Percentiles rank a stretch among this genome's conserved stretches.
Evolutionary conservation across 2,329 filamentous ascomycete species (phyloP).

Genomic region (Penicillium polonicum): DNA sequence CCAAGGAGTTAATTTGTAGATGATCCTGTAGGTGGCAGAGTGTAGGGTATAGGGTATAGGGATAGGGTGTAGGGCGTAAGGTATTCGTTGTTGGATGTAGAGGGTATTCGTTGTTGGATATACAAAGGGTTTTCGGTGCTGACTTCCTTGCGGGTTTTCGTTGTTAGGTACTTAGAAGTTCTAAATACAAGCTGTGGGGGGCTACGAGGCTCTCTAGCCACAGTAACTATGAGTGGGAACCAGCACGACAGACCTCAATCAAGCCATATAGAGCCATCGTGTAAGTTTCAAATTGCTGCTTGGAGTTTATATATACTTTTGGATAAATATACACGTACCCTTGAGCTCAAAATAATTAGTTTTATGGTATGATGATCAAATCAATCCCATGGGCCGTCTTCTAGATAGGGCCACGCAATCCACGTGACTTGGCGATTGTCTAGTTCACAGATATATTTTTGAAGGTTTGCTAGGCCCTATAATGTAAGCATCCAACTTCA

Average conservation of each 20-base stretch:
- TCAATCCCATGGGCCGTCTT: background rate
- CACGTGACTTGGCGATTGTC: background rate
- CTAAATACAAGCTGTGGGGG: background rate
- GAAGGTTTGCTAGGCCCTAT: background rate
- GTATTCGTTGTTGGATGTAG: too few relatives aligned
- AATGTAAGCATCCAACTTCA: background rate
- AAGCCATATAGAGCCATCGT: background rate
- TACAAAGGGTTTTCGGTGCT: background rate
- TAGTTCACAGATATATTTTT: background rate
- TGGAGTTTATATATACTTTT: rapidly evolving
- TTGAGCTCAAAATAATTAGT: background rate
- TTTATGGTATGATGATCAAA: background rate
- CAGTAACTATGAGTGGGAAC: background rate
- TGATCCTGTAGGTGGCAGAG: background rate
- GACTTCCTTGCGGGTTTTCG: background rate
- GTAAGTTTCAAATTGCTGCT: background rate
- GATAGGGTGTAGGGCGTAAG: background rate
- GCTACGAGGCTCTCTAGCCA: too few relatives aligned
- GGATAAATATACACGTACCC: background rate
- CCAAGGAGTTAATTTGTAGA: background rate
- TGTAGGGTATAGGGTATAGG: background rate
- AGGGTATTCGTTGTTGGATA: background rate
- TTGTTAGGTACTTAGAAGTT: background rate
- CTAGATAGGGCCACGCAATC: background rate
- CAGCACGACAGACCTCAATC: background rate